These are phyloP conservation scores for Eucalyptus tenuipes DNA, from an alignment of 345 rosid genomes.

Conservation along the genomic window DNA sequence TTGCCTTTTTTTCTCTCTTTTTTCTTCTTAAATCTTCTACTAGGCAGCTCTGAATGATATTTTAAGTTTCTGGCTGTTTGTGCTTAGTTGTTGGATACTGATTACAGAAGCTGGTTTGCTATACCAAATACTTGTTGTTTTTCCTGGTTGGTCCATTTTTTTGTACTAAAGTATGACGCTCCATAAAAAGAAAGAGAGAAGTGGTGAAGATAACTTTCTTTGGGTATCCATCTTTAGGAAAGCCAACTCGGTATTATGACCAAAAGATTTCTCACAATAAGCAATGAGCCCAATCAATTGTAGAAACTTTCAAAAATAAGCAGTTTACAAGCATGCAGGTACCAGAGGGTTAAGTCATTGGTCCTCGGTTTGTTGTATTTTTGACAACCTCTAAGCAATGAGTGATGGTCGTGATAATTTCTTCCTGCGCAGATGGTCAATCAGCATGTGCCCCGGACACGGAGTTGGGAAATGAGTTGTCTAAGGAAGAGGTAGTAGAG, in stretches of 20 bases:
- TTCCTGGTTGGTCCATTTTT: background rate
- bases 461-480: background rate
- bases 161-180: background rate
- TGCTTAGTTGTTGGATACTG: background rate
- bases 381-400: background rate
- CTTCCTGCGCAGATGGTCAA: background rate
- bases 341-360: background rate
- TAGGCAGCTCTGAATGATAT: background rate
- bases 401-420: background rate
- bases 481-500: background rate
- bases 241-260: background rate
- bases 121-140: background rate
- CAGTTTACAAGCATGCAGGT: background rate
- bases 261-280: background rate
- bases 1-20: background rate
- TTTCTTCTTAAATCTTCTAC: background rate
- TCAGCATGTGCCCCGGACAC: background rate
- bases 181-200: background rate
- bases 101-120: background rate
- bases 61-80: background rate
- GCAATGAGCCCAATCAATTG: background rate
- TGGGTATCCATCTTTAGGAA: background rate
- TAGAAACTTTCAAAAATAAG: background rate
- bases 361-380: background rate
- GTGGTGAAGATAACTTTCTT: background rate